Evolutionary conservation across 1,284 basidiomycete species (phyloP).

Genomic region (Ustilago trichophora): DNA sequence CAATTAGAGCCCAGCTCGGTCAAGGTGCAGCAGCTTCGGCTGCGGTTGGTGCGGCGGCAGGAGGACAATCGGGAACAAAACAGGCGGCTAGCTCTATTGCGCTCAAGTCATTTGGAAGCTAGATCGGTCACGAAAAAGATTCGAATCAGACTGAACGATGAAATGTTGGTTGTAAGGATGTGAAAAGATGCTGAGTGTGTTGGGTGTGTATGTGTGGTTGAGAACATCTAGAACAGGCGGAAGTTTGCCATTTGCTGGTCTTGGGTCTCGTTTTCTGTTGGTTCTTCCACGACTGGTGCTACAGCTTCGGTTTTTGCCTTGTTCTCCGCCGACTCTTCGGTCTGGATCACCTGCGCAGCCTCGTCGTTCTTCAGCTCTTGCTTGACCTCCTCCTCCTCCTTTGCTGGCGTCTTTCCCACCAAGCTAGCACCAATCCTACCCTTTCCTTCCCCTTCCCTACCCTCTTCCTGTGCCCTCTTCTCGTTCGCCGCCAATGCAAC

Average conservation of each 20-base stretch:
- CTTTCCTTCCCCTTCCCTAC: too few species aligned
- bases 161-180: too few species aligned
- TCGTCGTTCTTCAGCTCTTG: too few species aligned
- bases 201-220: too few species aligned
- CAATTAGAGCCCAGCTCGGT: conserved; percentile 69
- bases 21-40: background rate
- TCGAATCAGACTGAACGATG: too few species aligned
- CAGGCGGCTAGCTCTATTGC: conserved; percentile 12
- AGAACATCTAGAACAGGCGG: conserved; percentile 19
- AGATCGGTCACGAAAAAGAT: too few species aligned
- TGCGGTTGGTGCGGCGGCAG: background rate
- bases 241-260: conserved; percentile 26
- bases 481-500: conserved; percentile 36
- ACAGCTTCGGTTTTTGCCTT: background rate
- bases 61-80: background rate
- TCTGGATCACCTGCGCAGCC: too few species aligned
- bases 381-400: background rate
- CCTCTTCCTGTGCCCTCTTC: conserved; percentile 6
- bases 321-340: background rate
- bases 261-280: background rate
- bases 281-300: background rate
- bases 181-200: too few species aligned
- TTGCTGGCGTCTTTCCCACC: background rate
- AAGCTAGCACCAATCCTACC: conserved; percentile 24
- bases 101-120: too few species aligned